These are phyloP conservation scores for Cryoendolithus antarcticus DNA, from an alignment of 2,329 filamentous ascomycete species.

Conservation along the genomic window DNA sequence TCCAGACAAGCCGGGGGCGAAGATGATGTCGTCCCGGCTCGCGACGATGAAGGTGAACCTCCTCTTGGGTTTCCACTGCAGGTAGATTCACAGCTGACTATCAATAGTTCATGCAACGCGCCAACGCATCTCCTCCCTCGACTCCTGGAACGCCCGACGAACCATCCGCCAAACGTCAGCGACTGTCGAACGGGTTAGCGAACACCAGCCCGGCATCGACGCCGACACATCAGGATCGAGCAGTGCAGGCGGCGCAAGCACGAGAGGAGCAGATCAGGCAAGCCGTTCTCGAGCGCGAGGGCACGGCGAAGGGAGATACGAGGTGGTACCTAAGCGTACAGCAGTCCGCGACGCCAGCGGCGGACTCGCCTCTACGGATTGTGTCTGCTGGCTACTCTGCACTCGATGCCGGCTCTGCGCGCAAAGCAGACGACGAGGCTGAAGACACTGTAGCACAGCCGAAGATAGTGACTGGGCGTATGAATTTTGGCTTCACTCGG, in stretches of 20 bases:
- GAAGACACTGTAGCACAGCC: constrained; percentile 22
- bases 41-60: constrained; percentile 65
- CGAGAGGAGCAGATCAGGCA: constrained; percentile 53
- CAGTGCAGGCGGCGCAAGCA: constrained; percentile 51
- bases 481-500: constrained; percentile 38
- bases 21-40: constrained; percentile 73
- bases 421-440: constrained; percentile 17
- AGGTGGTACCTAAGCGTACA: constrained; percentile 60
- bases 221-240: constrained; percentile 37
- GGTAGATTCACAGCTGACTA: constrained; percentile 6
- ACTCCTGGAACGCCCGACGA: constrained; percentile 35
- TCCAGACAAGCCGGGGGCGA: constrained; percentile 41
- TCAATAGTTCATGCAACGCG: constrained; percentile 75
- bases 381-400: constrained; percentile 49
- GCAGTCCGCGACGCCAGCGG: constrained; percentile 24
- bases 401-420: constrained; percentile 27
- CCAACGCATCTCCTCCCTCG: constrained; percentile 47
- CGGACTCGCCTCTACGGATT: constrained; percentile 36
- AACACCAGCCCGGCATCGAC: constrained; percentile 27
- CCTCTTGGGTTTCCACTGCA: not conserved
- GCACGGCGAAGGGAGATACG: constrained; percentile 53
- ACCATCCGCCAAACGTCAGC: constrained; percentile 52
- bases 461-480: constrained; percentile 28
- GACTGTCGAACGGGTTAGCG: constrained; percentile 33
- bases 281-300: constrained; percentile 44